Evolutionary conservation across 352 stramenopile species (phyloP), one percentile per base, ranked within the genome.

Genomic region (Phytophthora tubulina): DNA sequence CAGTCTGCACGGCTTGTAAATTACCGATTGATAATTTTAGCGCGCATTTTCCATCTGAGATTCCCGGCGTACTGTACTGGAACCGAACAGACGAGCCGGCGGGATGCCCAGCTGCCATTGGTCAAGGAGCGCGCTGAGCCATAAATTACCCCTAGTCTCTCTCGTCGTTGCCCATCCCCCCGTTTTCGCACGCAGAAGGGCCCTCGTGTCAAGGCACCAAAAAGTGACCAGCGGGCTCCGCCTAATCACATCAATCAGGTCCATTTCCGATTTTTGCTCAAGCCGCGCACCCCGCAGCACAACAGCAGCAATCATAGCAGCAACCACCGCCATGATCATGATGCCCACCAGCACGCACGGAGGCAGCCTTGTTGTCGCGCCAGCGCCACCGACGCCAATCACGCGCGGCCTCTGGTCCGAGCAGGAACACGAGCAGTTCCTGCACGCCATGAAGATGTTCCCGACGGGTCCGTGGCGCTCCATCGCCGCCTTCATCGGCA

Each of bases 371-470:
- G 44, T 54, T 17, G 59, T 73, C 9, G 45, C 68, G 30, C 67
- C 74, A 17, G 63, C 67, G 7, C 71, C 76, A 1, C 30, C 63
- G 15, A 72, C 78, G 31, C 69, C 79, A 27, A 79, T 91, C 50
- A 88, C 82, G 17, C 81, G 82, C 57, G 86, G 86, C 21, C 81
- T 93, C 49, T 95, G 88, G 88, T 91, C 83, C 8, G 80, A 88
- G 50, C 63, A 82, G 57, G 88, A 96, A 52, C 88, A 96, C 69
- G 85, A 94, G 63, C 82, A 88, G 45, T 96, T 96, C 73, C 75
- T 96, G 63, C 76, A 94, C 27, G 88, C 83, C 50, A 92, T 96
- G 81, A 91, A 96, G 70, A 79, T 89, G 56, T 94, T 90, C 59
- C 86, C 86, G 6, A 84, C 81, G 30, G 85, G 86, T 17, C 86